Evolutionary conservation across 2,329 filamentous ascomycete species (phyloP), one percentile per base, ranked within the genome.

Genomic region (Claviceps citrina): DNA sequence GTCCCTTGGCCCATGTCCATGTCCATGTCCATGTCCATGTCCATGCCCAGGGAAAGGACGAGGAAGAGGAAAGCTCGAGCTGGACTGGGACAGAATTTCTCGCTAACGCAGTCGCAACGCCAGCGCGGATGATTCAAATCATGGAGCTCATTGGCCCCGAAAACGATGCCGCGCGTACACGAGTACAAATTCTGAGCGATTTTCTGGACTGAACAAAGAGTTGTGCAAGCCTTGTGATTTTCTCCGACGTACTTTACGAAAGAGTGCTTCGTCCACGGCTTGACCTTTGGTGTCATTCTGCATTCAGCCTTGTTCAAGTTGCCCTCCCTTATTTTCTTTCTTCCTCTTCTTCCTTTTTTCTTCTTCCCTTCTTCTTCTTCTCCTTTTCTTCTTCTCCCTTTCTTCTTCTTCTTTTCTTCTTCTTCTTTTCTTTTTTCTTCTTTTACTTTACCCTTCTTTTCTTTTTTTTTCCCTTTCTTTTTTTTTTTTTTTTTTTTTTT

Each of bases 71-170:
- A n/a, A n/a, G n/a, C n/a, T n/a, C n/a, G n/a, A n/a, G n/a, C n/a
- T n/a, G n/a, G n/a, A n/a, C n/a, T n/a, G n/a, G n/a, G n/a, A n/a
- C n/a, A n/a, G n/a, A n/a, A n/a, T 10, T 22, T 6, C 7, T 32
- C 15, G 31, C 38, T 39, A 22, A 39, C 24, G 8, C n/a, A 4
- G 22, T 15, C 22, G 3, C 18, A 25, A 30, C n/a, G 8, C 45
- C 43, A 77, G 71, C 64, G 31, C 65, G 67, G 44, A 78, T 80
- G 74, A 70, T 79, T 22, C 65, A 77, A 40, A 78, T 79, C 37
- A 70, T 79, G 71, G 64, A 70, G 41, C 50, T 64, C 13, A 76
- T 77, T 65, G 66, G 67, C 19, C 67, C 73, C 36, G 72, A 71
- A 1, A 73, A 70, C 10, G 68, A 75, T 19, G 71, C 78, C 13